Conservation (phyloP, 2,329 filamentous ascomycete genomes). For the Microcyclosporella mali region DNA sequence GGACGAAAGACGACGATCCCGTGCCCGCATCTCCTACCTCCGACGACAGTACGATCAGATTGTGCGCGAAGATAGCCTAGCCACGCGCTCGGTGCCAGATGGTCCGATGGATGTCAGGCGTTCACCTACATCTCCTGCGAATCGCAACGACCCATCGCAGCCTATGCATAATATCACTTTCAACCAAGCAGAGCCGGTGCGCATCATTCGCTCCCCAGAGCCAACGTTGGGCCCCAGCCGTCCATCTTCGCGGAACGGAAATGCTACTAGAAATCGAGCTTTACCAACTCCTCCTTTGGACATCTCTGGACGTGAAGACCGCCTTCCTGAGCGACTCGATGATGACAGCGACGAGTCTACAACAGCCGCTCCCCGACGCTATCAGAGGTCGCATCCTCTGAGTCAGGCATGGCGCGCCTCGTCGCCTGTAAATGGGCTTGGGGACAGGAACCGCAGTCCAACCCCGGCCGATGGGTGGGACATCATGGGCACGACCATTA, state of each 20-base stretch:
- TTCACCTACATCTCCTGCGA: slow-evolving; percentile 7
- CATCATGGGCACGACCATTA: slow-evolving; percentile 70
- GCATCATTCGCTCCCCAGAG: slow-evolving; percentile 16
- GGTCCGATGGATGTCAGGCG: slow-evolving; percentile 2
- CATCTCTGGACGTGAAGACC: slow-evolving; percentile 16
- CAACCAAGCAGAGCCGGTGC: slow-evolving; percentile 12
- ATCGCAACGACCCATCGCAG: slow-evolving; percentile 2
- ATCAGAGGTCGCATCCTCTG: slow-evolving; percentile 24
- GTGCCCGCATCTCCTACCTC: too few species aligned
- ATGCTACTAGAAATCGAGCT: slow-evolving; percentile 8
- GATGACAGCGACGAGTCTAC: slow-evolving; percentile 3
- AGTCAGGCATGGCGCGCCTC: slow-evolving; percentile 25
- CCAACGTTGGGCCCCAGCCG: slow-evolving; percentile 5
- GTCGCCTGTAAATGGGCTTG: slow-evolving; percentile 62
- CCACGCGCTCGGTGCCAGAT: neutral
- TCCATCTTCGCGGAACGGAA: slow-evolving; percentile 6
- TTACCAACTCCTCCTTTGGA: slow-evolving; percentile 19
- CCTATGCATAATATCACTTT: slow-evolving; percentile 9
- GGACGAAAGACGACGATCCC: too few species aligned
- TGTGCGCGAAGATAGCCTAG: too few species aligned
- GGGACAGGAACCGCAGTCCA: slow-evolving; percentile 77
- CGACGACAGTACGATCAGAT: too few species aligned
- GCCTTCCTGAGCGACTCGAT: slow-evolving; percentile 11
- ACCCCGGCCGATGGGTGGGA: slow-evolving; percentile 67
- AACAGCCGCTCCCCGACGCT: slow-evolving; percentile 1